Evolutionary conservation across 1,284 basidiomycete species (phyloP).

Genomic region (Stygiomarasmius scandens): DNA sequence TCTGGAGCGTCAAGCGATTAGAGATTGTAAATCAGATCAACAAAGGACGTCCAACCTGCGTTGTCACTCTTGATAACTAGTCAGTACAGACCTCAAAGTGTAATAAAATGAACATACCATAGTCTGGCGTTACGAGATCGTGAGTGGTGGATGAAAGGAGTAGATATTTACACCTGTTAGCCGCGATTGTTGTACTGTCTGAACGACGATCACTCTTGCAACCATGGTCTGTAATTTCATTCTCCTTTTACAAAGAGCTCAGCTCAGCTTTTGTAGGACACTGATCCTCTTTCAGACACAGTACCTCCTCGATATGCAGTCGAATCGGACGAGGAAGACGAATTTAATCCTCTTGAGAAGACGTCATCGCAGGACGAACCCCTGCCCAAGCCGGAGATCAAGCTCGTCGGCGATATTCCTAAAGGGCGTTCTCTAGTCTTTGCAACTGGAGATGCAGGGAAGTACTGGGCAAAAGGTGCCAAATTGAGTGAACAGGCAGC

Average conservation of each 20-base stretch:
- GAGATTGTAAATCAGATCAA: conserved; percentile 5
- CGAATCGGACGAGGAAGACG: conserved; percentile 72
- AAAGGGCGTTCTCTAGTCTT: conserved; percentile 40
- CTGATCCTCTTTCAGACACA: conserved; percentile 57
- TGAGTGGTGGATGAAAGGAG: conserved; percentile 4
- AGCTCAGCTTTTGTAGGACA: conserved; percentile 38
- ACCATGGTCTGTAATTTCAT: background rate
- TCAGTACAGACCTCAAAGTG: background rate
- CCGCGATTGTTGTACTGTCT: background rate
- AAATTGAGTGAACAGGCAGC: conserved; percentile 55
- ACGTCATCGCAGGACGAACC: conserved; percentile 17
- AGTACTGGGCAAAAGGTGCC: conserved; percentile 52
- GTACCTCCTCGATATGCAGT: conserved; percentile 61
- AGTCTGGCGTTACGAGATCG: conserved; percentile 22
- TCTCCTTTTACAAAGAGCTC: background rate
- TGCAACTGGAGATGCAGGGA: conserved; percentile 48
- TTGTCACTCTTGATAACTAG: conserved; percentile 55
- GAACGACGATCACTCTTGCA: background rate
- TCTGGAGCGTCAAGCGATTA: conserved; percentile 47
- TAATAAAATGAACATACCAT: conserved; percentile 30
- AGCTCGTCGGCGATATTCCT: conserved; percentile 39
- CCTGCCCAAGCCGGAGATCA: conserved; percentile 29
- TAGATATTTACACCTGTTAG: conserved; percentile 20
- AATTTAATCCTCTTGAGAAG: conserved; percentile 46
- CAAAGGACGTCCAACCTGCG: conserved; percentile 46